Conservation (phyloP, 2,329 filamentous ascomycete genomes). For the Tolypocladium album region DNA sequence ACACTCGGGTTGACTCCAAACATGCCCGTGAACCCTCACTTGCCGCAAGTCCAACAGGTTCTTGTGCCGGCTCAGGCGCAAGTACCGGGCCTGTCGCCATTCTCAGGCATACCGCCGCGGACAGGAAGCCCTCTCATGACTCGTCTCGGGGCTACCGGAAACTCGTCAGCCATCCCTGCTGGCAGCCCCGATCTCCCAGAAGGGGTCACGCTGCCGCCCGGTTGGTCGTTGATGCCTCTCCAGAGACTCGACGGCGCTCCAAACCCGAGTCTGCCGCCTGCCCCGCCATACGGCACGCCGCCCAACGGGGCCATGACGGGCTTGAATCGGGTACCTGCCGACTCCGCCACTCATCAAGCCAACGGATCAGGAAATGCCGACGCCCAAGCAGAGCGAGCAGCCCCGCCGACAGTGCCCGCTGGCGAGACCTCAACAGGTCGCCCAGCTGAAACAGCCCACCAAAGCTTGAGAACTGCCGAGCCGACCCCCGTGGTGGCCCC, state of each 20-base stretch:
- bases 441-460: neutral
- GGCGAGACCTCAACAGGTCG: neutral
- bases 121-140: conserved; percentile 30
- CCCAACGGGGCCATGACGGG: conserved; percentile 6
- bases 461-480: conserved; percentile 5
- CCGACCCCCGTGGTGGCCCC: conserved; percentile 31
- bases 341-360: neutral
- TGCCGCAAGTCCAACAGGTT: conserved; percentile 8
- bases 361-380: neutral
- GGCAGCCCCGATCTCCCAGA: conserved; percentile 52
- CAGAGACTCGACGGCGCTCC: conserved; percentile 38
- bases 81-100: conserved; percentile 8
- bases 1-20: conserved; percentile 3
- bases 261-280: conserved; percentile 9
- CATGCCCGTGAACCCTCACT: conserved; percentile 1
- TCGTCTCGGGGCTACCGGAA: conserved; percentile 34
- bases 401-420: neutral
- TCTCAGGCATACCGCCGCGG: conserved; percentile 20
- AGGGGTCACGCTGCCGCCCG: conserved; percentile 52
- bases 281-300: conserved; percentile 11
- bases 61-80: conserved; percentile 10
- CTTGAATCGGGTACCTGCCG: conserved; percentile 3
- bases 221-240: conserved; percentile 54
- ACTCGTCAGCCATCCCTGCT: conserved; percentile 42
- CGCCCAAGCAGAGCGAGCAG: neutral